Percentiles rank a stretch among this genome's conserved stretches.
phyloP scores from a whole-genome alignment of 2,329 filamentous ascomycete genomes.

The Hawksworthiomyces lignivorus region DNA sequence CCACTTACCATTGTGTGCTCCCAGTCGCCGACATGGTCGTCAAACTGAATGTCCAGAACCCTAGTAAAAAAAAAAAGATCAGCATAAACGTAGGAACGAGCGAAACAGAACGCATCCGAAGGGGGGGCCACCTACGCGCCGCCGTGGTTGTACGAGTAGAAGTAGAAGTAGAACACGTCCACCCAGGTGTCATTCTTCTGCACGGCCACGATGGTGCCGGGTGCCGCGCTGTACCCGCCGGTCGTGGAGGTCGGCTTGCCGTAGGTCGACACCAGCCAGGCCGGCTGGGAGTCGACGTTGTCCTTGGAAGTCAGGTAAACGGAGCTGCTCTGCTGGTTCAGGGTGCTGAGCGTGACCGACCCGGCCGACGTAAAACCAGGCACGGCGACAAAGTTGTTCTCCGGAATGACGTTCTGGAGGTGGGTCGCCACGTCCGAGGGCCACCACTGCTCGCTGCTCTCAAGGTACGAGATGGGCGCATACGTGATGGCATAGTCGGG shows the following conservation, averaged over 20 bases:
- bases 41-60: constrained; percentile 17
- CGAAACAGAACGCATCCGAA: neutral
- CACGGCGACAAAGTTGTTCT: constrained; percentile 10
- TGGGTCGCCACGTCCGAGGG: constrained; percentile 16
- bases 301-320: constrained; percentile 16
- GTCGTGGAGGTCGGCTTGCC: constrained; percentile 9
- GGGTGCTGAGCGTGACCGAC: constrained; percentile 14
- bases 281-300: constrained; percentile 10
- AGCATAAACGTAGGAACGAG: neutral
- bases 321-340: constrained; percentile 7
- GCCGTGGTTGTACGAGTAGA: constrained; percentile 18
- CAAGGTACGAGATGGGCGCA: constrained; percentile 15
- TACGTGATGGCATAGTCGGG: constrained; percentile 16
- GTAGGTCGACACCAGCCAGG: constrained; percentile 15
- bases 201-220: constrained; percentile 16
- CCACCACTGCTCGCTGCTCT: constrained; percentile 15
- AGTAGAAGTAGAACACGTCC: constrained; percentile 18
- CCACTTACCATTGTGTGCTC: constrained; percentile 18
- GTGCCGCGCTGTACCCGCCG: constrained; percentile 14
- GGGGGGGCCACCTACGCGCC: constrained; percentile 12
- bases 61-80: constrained; percentile 1
- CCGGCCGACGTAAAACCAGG: constrained; percentile 6
- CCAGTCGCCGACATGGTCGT: constrained; percentile 21
- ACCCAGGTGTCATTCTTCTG: constrained; percentile 17
- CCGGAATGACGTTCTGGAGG: constrained; percentile 15